A percentile compares a stretch with the other conserved stretches of the same genome.
Conservation (phyloP, 768 basidiomycete species). For the Pleurotus sapidus region DNA sequence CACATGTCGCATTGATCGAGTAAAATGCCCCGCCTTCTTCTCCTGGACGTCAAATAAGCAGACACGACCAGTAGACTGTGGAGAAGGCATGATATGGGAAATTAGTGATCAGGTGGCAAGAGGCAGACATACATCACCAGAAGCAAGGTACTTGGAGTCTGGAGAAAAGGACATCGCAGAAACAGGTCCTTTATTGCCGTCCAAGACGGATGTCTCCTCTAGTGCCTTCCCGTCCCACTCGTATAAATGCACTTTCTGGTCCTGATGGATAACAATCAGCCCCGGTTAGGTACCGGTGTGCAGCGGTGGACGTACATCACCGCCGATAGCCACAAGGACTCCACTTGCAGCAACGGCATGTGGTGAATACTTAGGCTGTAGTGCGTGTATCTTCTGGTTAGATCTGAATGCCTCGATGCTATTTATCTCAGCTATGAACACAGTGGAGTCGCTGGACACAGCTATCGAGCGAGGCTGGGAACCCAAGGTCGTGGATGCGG, state of each 20-base stretch:
- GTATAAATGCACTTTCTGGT: conserved; percentile 72
- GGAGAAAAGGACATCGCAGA: conserved; percentile 78
- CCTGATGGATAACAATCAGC: conserved; percentile 34
- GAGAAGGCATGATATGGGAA: neutral
- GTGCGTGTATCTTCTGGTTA: conserved; percentile 64
- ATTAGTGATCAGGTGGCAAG: neutral
- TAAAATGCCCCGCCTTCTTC: conserved; percentile 46
- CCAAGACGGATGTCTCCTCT: conserved; percentile 52
- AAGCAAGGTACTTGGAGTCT: conserved; percentile 70
- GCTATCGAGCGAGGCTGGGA: conserved; percentile 73
- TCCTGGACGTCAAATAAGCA: conserved; percentile 70
- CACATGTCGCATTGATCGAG: neutral
- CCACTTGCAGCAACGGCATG: conserved; percentile 55
- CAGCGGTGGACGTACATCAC: conserved; percentile 49
- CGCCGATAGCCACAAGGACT: conserved; percentile 64
- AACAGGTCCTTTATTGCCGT: conserved; percentile 68
- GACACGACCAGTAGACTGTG: conserved; percentile 78
- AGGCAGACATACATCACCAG: conserved; percentile 76
- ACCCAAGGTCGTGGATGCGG: conserved; percentile 45
- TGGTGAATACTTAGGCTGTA: conserved; percentile 49
- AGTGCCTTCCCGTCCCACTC: conserved; percentile 67
- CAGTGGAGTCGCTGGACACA: conserved; percentile 52
- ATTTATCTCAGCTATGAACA: conserved; percentile 62
- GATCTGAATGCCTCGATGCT: conserved; percentile 64
- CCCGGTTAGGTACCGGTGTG: neutral